Base-by-base conservation (phyloP, 2,329 filamentous ascomycete genomes). In the Zarea fungicola region DNA sequence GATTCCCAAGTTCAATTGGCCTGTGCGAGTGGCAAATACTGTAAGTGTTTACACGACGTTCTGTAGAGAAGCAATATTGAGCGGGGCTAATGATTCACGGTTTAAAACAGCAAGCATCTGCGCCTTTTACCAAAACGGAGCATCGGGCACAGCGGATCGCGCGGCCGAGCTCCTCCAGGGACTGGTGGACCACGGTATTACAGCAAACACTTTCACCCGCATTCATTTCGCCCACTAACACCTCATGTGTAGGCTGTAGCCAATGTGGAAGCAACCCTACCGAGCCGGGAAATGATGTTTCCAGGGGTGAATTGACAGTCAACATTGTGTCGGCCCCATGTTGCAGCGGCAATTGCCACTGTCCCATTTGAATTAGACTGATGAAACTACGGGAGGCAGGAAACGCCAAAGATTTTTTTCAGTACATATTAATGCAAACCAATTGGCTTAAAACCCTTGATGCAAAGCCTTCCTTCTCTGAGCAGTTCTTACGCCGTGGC, bases 181-280 rank as follows among this genome's bases (percentile, higher is more conserved):
- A 8, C 43, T 55, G 21, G 23, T 55, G 6, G 43, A 55, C 35
- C 54, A 54, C 39, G 44, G 46, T 45, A 25, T 25, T 34, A n/a
- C 13, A 3, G 25, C 22, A 19, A 5, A 14, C 13, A 11, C 14
- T 29, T 8, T 21, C 9, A 9, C 25, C 13, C 14, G 16, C 8
- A 18, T 26, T 11, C 3, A 23, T 14, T n/a, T n/a, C 23, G 18
- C 16, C 10, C 7, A 13, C 39, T 28, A 29, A 29, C 6, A 21
- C 5, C 2, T 35, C 6, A n/a, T 23, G 6, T 35, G 13, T 16
- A 50, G 48, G 42, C 13, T 57, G 54, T 31, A 39, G 8, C 4
- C 50, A 54, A 35, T 55, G 55, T 47, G 55, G 53, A 14, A 51
- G 47, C 28, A 53, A 49, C 32, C 55, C 55, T 10, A 55, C 53